Evolutionary conservation across 2,329 filamentous ascomycete genomes (phyloP).

Genomic region (Sarocladium oryzae): DNA sequence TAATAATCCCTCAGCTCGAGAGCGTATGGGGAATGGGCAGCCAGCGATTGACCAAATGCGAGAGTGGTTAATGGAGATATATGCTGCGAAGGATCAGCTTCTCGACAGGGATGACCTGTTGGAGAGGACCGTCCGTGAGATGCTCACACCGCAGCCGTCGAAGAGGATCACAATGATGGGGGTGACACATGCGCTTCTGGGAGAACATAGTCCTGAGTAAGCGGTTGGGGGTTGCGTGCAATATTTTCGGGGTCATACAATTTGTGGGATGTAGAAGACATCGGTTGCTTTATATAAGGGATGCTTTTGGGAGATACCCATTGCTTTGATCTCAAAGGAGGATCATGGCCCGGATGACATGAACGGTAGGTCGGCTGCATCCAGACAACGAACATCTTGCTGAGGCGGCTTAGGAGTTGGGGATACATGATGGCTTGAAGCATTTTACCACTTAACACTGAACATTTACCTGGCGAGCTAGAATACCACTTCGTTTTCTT

Average conservation of each 20-base stretch:
- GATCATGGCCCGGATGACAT: neutral
- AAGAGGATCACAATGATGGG: constrained; percentile 48
- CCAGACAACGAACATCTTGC: neutral
- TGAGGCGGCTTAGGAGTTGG: neutral
- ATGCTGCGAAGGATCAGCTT: constrained; percentile 39
- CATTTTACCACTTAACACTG: neutral
- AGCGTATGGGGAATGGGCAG: constrained; percentile 30
- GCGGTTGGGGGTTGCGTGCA: neutral
- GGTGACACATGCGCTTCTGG: constrained; percentile 2
- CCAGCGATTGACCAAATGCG: constrained; percentile 47
- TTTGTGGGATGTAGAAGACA: neutral
- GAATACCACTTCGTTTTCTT: neutral
- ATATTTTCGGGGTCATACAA: neutral
- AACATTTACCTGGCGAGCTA: neutral
- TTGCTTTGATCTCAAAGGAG: neutral
- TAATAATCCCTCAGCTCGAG: constrained; percentile 31
- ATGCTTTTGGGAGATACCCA: neutral
- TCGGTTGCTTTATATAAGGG: neutral
- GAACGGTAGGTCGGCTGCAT: neutral
- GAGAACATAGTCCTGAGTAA: neutral
- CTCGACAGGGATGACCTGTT: constrained; percentile 37
- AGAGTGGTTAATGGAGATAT: constrained; percentile 48
- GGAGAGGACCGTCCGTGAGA: constrained; percentile 46
- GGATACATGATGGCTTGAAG: neutral
- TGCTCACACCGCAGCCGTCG: constrained; percentile 44